Evolutionary conservation across 2,329 filamentous ascomycete species (phyloP), one percentile per base, ranked within the genome.

Genomic region (Fusarium concolor): DNA sequence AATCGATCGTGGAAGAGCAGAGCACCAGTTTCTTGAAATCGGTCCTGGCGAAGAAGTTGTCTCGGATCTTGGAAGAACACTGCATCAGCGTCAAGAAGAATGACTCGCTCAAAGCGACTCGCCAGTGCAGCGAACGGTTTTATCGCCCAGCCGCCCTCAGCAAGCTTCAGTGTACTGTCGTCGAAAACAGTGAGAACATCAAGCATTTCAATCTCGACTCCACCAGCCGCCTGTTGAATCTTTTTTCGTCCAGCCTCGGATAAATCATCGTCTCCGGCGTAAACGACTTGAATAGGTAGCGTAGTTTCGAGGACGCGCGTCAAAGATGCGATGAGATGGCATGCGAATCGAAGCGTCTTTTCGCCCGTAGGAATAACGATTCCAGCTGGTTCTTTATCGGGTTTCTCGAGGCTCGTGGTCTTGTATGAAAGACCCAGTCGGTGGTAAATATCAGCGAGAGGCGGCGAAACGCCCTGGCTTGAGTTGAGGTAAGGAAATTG

Each of bases 1-100:
- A 81, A 70, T n/a, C 81, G 70, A 54, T 82, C 80, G 58, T 82
- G 81, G 56, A 82, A 82, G 5, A 83, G 73, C 0, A 79, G 60
- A 0, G 73, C 77, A 1, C 81, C 80, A 0, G 73, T 77, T 1
- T 77, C 65, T 15, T 58, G 44, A 56, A 78, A 83, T 4, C 63
- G 60, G 4, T 68, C 61, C 29, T 81, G 76, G 1, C 67, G 35
- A 11, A 81, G 72, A 3, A 83, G 70, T 2, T 62, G 47, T n/a
- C 75, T 71, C 0, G 80, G 81, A 0, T 73, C 56, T 49, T 81
- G 79, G 0, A 82, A 56, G 45, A 82, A 80, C 0, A 82, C 78
- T 1, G 76, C 74, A 41, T 82, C 80, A 26, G 80, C 76, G 26
- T 82, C 80, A 4, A 81, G 65, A 2, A 82, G 64, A 14, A 82